Conservation (phyloP, 2,329 filamentous ascomycete species). For the Pestalotiopsis sp. region DNA sequence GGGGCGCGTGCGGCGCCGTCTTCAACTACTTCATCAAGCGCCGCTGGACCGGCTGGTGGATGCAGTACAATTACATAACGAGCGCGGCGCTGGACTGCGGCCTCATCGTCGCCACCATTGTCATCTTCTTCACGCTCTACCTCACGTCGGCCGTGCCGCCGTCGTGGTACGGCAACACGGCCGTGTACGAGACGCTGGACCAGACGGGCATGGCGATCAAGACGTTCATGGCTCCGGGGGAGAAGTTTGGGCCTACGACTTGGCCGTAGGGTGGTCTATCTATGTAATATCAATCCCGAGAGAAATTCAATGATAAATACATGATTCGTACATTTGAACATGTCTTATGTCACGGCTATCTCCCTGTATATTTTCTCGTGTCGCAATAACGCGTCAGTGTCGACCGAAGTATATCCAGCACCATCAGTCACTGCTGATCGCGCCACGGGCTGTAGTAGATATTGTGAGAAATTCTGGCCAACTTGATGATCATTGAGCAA, state of each 20-base stretch:
- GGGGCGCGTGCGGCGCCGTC: constrained; percentile 65
- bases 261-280: constrained; percentile 38
- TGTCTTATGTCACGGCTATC: no score
- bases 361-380: no score
- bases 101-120: constrained; percentile 63
- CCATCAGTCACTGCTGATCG: no score
- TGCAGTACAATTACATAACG: constrained; percentile 75
- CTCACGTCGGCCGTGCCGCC: constrained; percentile 57
- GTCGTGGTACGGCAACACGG: constrained; percentile 63
- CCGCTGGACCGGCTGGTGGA: constrained; percentile 71
- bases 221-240: constrained; percentile 38
- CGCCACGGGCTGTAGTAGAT: no score
- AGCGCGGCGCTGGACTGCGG: constrained; percentile 71
- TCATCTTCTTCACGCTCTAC: constrained; percentile 70
- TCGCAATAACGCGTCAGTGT: no score
- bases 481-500: no score
- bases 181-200: constrained; percentile 48
- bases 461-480: no score
- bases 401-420: no score
- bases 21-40: constrained; percentile 71
- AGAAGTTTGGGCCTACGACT: constrained; percentile 51
- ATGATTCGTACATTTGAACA: no score
- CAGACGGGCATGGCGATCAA: constrained; percentile 43
- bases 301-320: neutral
- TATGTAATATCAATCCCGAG: neutral